Evolutionary conservation across 192 early-diverging fungal species (phyloP).

Genomic region (Umbelopsis sp.): DNA sequence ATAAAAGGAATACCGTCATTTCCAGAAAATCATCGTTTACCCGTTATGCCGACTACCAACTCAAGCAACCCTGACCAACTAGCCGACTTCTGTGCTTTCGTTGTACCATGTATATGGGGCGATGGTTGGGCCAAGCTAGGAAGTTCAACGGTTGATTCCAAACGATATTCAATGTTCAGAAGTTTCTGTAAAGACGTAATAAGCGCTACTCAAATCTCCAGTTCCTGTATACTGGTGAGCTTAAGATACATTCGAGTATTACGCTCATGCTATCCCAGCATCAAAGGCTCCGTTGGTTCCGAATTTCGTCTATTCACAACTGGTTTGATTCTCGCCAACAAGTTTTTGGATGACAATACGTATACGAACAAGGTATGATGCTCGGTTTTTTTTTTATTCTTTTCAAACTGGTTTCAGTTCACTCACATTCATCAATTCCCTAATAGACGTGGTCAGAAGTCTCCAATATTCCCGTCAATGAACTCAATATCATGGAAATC

Average conservation of each 20-base stretch:
- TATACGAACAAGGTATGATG: constrained; percentile 66
- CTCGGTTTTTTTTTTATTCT: background rate
- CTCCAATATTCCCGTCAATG: constrained; percentile 70
- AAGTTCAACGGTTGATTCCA: constrained; percentile 6
- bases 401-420: background rate
- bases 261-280: constrained; percentile 51
- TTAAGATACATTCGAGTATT: constrained; percentile 63
- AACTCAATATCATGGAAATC: constrained; percentile 84
- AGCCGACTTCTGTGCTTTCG: constrained; percentile 35
- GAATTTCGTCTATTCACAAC: constrained; percentile 83
- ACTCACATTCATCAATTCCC: background rate
- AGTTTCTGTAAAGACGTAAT: constrained; percentile 53
- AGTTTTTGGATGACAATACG: constrained; percentile 82
- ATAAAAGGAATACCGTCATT: constrained; percentile 10
- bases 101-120: constrained; percentile 42
- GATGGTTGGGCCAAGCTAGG: constrained; percentile 3
- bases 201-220: constrained; percentile 53
- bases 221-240: constrained; percentile 55
- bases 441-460: constrained; percentile 69
- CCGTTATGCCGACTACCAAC: background rate
- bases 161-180: constrained; percentile 27
- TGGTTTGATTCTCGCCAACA: constrained; percentile 79
- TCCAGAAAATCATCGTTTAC: constrained; percentile 17
- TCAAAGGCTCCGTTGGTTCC: constrained; percentile 64
- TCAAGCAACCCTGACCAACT: constrained; percentile 27